phyloP scores from a whole-genome alignment of 1,284 basidiomycete genomes.

The Ustanciosporium gigantosporum region DNA sequence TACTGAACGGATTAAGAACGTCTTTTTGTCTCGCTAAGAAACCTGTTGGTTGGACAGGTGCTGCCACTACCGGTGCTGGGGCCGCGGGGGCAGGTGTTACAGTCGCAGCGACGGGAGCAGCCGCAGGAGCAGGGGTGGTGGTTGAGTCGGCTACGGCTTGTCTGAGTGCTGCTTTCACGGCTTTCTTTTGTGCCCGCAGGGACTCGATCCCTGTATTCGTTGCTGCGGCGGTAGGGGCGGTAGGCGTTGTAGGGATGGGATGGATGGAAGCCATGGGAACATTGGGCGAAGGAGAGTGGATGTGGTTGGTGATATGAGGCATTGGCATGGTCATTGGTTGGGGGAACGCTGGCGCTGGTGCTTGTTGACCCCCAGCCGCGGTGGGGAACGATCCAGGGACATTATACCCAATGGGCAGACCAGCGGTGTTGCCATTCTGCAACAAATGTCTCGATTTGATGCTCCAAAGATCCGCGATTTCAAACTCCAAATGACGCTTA shows the following conservation, averaged over 20 bases:
- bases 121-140: not conserved
- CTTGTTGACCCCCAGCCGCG: not conserved
- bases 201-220: too few relatives aligned
- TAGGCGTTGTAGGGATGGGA: constrained; percentile 1
- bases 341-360: not conserved
- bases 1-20: constrained; percentile 29
- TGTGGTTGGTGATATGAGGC: too few relatives aligned
- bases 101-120: constrained; percentile 5
- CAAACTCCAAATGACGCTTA: constrained; percentile 44
- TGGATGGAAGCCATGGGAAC: too few relatives aligned
- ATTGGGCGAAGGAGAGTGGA: too few relatives aligned
- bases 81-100: constrained; percentile 4
- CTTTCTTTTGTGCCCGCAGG: constrained; percentile 19
- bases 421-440: not conserved
- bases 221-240: not conserved
- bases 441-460: constrained; percentile 43
- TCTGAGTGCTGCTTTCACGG: constrained; percentile 19
- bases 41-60: not conserved
- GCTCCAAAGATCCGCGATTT: constrained; percentile 50
- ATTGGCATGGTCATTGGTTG: constrained; percentile 6
- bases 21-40: constrained; percentile 20
- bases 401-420: constrained; percentile 6
- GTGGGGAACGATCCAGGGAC: constrained; percentile 21
- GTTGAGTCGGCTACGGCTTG: constrained; percentile 23
- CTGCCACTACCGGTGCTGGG: too few relatives aligned